These are phyloP conservation scores for Herpetomonas tarakana DNA, from an alignment of 208 protist genomes.

Conservation along the genomic window DNA sequence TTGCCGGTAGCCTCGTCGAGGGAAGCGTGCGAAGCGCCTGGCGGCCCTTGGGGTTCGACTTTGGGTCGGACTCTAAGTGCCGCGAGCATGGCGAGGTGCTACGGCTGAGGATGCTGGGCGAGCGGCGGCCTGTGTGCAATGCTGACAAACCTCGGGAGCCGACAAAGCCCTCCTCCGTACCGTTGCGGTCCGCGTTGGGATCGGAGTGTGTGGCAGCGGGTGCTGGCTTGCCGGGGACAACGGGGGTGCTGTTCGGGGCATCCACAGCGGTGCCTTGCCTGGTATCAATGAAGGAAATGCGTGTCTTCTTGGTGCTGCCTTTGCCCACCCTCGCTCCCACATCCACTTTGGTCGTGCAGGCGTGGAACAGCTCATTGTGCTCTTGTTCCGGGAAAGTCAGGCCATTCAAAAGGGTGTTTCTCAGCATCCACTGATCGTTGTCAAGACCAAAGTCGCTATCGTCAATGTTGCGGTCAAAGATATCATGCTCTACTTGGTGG, in stretches of 20 bases:
- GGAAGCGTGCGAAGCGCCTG: constrained; percentile 42
- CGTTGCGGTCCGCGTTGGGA: constrained; percentile 11
- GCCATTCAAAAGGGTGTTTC: constrained; percentile 88
- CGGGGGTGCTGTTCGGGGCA: constrained; percentile 35
- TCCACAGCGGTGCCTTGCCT: constrained; percentile 57
- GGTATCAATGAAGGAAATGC: constrained; percentile 77
- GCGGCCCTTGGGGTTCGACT: constrained; percentile 51
- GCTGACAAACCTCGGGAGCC: constrained; percentile 49
- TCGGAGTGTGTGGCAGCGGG: constrained; percentile 35
- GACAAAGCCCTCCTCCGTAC: constrained; percentile 23
- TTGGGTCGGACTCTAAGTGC: constrained; percentile 56
- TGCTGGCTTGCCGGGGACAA: constrained; percentile 28
- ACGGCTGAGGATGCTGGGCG: constrained; percentile 71
- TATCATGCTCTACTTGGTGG: constrained; percentile 69
- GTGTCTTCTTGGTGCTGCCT: constrained; percentile 21
- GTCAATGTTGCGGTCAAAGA: constrained; percentile 83
- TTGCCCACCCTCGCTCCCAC: constrained; percentile 29
- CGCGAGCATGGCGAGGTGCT: constrained; percentile 61
- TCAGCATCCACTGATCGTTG: constrained; percentile 92
- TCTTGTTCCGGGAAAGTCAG: constrained; percentile 69
- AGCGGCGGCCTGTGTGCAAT: constrained; percentile 35
- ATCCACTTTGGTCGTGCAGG: constrained; percentile 63
- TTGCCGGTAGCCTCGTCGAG: not conserved
- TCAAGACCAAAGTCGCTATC: constrained; percentile 80
- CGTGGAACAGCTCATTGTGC: constrained; percentile 58